Conservation (phyloP, 192 early-diverging fungal species). For the Haplosporangium gracile region DNA sequence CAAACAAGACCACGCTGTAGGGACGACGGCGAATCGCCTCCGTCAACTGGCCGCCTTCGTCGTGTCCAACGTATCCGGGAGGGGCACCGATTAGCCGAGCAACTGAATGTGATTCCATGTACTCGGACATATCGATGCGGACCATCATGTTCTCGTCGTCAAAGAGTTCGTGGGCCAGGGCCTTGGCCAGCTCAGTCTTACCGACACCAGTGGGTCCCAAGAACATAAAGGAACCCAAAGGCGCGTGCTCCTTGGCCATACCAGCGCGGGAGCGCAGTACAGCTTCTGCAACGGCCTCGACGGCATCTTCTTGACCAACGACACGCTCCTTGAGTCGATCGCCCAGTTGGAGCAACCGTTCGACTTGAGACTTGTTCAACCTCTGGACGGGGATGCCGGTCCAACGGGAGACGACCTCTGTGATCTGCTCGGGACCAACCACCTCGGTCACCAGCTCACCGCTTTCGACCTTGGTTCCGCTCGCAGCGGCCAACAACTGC, state of each 20-base stretch:
- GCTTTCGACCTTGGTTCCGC: slow-evolving; percentile 30
- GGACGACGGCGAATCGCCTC: slow-evolving; percentile 93
- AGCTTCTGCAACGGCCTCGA: slow-evolving; percentile 92
- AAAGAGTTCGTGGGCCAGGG: slow-evolving; percentile 89
- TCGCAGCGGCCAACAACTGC: slow-evolving; percentile 61
- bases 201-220: slow-evolving; percentile 97
- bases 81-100: slow-evolving; percentile 94
- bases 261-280: slow-evolving; percentile 93
- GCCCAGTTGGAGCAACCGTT: slow-evolving; percentile 84
- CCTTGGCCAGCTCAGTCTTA: slow-evolving; percentile 89
- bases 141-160: slow-evolving; percentile 97
- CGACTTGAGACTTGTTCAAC: slow-evolving; percentile 88
- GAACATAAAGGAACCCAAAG: slow-evolving; percentile 95
- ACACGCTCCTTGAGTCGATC: slow-evolving; percentile 88
- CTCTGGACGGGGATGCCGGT: slow-evolving; percentile 96
- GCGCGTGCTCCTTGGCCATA: slow-evolving; percentile 80
- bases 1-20: slow-evolving; percentile 95
- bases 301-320: slow-evolving; percentile 93
- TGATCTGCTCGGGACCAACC: slow-evolving; percentile 93
- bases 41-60: slow-evolving; percentile 96
- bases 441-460: slow-evolving; percentile 83
- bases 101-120: slow-evolving; percentile 92
- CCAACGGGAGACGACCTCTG: slow-evolving; percentile 94
- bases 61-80: slow-evolving; percentile 97
- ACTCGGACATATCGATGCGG: slow-evolving; percentile 99